A percentile compares a stretch with the other conserved stretches of the same genome.
Evolutionary conservation across 345 rosid species (phyloP).

Genomic region (Syzygium aromaticum): DNA sequence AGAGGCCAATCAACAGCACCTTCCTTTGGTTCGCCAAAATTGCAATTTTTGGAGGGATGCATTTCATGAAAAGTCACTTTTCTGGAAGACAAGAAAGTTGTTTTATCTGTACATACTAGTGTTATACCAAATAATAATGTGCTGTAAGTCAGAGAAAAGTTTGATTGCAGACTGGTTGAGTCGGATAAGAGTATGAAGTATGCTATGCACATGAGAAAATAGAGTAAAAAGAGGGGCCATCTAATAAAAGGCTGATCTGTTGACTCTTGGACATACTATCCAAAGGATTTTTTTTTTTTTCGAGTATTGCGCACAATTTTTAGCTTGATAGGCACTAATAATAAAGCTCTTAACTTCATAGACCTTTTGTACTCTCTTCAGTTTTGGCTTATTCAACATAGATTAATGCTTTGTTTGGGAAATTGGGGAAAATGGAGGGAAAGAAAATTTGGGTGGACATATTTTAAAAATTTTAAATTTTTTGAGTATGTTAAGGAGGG

Average conservation of each 20-base stretch:
- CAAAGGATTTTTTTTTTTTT: background rate
- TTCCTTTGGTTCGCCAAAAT: background rate
- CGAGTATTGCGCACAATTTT: background rate
- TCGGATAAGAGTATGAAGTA: background rate
- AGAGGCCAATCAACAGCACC: background rate
- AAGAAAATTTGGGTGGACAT: background rate
- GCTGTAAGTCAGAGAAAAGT: background rate
- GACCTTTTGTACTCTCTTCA: background rate
- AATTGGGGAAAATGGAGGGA: background rate
- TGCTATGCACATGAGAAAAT: background rate
- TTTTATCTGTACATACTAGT: background rate
- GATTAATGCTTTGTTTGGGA: background rate
- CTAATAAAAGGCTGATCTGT: background rate
- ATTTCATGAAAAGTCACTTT: background rate
- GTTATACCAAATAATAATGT: background rate
- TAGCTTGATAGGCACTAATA: background rate
- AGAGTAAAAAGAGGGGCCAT: background rate
- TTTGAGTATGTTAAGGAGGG: background rate
- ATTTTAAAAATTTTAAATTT: background rate
- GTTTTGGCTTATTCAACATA: background rate
- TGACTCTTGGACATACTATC: background rate
- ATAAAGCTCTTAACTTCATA: background rate
- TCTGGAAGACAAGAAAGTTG: background rate
- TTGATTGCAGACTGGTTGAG: background rate
- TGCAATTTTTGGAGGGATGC: background rate